These are phyloP conservation scores for Helenozyma rhizophorensis DNA, from an alignment of 805 yeast genomes.

Conservation along the genomic window DNA sequence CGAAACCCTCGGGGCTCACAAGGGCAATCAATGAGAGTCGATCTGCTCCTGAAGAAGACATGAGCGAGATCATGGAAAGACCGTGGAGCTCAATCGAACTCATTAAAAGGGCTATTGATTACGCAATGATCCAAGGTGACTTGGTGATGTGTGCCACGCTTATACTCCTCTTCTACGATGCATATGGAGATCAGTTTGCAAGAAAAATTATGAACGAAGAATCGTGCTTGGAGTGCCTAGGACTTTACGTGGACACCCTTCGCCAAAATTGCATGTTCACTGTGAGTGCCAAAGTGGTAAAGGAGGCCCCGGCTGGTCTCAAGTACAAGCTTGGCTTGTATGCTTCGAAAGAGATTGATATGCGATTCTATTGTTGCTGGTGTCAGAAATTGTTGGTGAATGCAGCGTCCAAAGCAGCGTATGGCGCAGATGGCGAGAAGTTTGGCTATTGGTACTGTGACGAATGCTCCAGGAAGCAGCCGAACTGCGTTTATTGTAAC, in stretches of 20 bases:
- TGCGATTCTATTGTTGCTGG: slow-evolving; percentile 52
- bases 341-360: slow-evolving; percentile 32
- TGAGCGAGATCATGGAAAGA: slow-evolving; percentile 4
- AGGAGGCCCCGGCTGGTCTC: slow-evolving; percentile 33
- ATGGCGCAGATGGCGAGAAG: slow-evolving; percentile 16
- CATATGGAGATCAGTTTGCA: slow-evolving; percentile 7
- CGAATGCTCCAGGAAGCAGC: slow-evolving; percentile 54
- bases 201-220: slow-evolving; percentile 15
- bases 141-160: slow-evolving; percentile 55
- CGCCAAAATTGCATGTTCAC: slow-evolving; percentile 48
- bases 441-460: slow-evolving; percentile 88
- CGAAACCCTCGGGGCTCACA: slow-evolving; percentile 21
- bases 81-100: slow-evolving; percentile 60
- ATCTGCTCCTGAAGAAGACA: slow-evolving; percentile 7
- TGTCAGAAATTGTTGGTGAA: slow-evolving; percentile 60
- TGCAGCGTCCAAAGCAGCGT: slow-evolving; percentile 46
- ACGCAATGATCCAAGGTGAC: slow-evolving; percentile 61
- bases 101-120: slow-evolving; percentile 48
- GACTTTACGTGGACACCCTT: slow-evolving; percentile 51
- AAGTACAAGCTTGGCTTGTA: slow-evolving; percentile 24
- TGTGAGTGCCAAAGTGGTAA: slow-evolving; percentile 53
- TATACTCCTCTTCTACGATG: slow-evolving; percentile 47
- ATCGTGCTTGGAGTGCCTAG: slow-evolving; percentile 52
- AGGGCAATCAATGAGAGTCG: slow-evolving; percentile 17
- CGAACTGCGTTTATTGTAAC: slow-evolving; percentile 73